Evolutionary conservation across 75 land plant genomes (phyloP), one percentile per base, ranked within the genome.

Genomic region (Pseudotsuga menziesii): DNA sequence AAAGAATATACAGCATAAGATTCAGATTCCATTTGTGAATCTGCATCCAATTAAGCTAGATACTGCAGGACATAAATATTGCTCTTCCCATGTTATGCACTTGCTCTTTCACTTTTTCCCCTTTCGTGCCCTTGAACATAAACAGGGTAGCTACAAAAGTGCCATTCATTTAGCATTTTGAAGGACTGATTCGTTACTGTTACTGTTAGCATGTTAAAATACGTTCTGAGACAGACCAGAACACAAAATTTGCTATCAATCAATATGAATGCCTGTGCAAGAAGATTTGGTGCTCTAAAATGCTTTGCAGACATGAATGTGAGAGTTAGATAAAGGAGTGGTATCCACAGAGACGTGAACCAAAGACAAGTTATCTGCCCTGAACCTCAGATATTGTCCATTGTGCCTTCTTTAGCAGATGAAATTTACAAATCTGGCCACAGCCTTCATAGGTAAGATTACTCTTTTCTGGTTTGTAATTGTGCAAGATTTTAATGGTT

Each of bases 301-400:
- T 39, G 52, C 20, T 48, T 19, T 39, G 7, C 39, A 67, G 72
- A 67, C 48, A 67, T 48, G 20, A 67, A 39, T 39, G 52, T 35
- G 35, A 67, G 72, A 39, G 20, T 41, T 19, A 67, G 72, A 39
- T 48, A 17, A 67, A 67, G 72, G 52, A 67, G 72, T 20, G 72
- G 72, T 20, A 36, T 67, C n/a, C 72, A 67, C 22, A 67, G 35
- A 20, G 72, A 39, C 20, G 5, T 32, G 22, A 67, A 22, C 72
- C 72, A 39, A 22, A 67, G 20, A 22, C 72, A 67, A 67, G 72
- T 67, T 39, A 67, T 67, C 72, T 67, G 72, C 9, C 72, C 72
- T 36, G 72, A 67, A 67, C 72, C 72, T 39, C 72, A 48, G n/a
- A 32, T 48, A 39, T 41, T 39, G 22, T 22, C 72, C 8, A 20